Percentiles rank a stretch among this genome's conserved stretches.
These are phyloP conservation scores for Elaphomyces granulatus DNA, from an alignment of 495 filamentous ascomycete species.

Conservation along the genomic window DNA sequence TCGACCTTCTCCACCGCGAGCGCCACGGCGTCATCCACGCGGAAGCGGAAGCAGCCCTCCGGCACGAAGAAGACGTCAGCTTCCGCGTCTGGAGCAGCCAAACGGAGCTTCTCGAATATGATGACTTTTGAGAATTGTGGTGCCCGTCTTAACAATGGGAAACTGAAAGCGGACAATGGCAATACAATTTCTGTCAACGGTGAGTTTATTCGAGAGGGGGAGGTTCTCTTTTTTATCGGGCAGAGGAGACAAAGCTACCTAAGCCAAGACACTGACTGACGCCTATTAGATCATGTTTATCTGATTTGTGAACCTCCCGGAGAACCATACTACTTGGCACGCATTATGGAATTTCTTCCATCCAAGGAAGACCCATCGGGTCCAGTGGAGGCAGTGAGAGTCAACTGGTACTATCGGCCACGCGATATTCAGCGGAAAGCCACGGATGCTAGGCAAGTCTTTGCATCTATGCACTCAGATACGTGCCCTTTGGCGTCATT, in stretches of 20 bases:
- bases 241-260: background rate
- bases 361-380: slow-evolving; percentile 53
- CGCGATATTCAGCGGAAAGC: slow-evolving; percentile 88
- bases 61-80: slow-evolving; percentile 36
- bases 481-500: slow-evolving; percentile 82
- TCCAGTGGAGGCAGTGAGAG: slow-evolving; percentile 71
- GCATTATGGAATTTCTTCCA: slow-evolving; percentile 96
- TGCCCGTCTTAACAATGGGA: slow-evolving; percentile 56
- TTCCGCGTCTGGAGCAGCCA: slow-evolving; percentile 27
- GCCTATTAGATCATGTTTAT: slow-evolving; percentile 74
- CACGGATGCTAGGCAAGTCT: slow-evolving; percentile 76
- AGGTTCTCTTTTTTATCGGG: slow-evolving; percentile 5
- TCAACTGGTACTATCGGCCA: slow-evolving; percentile 98
- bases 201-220: slow-evolving; percentile 39
- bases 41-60: slow-evolving; percentile 71
- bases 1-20: slow-evolving; percentile 41
- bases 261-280: slow-evolving; percentile 14
- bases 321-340: slow-evolving; percentile 92
- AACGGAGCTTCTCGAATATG: slow-evolving; percentile 53
- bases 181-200: slow-evolving; percentile 72
- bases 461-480: slow-evolving; percentile 97
- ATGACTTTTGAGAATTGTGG: slow-evolving; percentile 64
- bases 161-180: slow-evolving; percentile 81
- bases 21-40: slow-evolving; percentile 29
- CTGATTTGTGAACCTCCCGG: slow-evolving; percentile 94